Conservation (phyloP, 177 flowering plant genomes). For the Telopea speciosissima region DNA sequence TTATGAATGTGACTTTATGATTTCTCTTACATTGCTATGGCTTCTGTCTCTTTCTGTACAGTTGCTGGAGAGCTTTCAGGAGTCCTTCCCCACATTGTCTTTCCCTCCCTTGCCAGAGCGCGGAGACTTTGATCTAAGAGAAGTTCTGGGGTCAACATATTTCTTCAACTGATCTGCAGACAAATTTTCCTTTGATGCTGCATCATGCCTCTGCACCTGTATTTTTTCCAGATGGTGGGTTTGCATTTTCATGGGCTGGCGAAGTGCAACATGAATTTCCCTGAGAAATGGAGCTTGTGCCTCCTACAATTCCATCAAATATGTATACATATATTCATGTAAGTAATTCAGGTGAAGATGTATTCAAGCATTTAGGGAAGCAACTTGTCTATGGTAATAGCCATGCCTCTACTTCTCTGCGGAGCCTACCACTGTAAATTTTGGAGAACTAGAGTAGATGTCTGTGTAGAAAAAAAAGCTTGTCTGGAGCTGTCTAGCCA, state of each 20-base stretch:
- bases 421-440: not conserved
- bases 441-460: not conserved
- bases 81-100: constrained; percentile 40
- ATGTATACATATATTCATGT: not conserved
- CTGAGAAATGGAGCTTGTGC: not conserved
- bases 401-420: not conserved
- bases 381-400: not conserved
- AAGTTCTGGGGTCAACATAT: constrained; percentile 49
- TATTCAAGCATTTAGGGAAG: not conserved
- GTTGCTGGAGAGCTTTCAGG: constrained; percentile 52
- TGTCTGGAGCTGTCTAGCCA: not conserved
- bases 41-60: constrained; percentile 19
- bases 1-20: not conserved
- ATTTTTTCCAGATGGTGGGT: constrained; percentile 1
- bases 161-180: constrained; percentile 46
- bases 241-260: constrained; percentile 8
- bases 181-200: not conserved
- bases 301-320: not conserved
- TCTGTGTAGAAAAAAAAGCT: too few relatives aligned
- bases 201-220: not conserved
- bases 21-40: not conserved
- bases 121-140: constrained; percentile 55
- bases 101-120: constrained; percentile 56
- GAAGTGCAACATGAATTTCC: not conserved
- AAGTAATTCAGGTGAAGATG: not conserved